Evolutionary conservation across 495 filamentous ascomycete genomes (phyloP).

Genomic region (Xylaria cubensis): DNA sequence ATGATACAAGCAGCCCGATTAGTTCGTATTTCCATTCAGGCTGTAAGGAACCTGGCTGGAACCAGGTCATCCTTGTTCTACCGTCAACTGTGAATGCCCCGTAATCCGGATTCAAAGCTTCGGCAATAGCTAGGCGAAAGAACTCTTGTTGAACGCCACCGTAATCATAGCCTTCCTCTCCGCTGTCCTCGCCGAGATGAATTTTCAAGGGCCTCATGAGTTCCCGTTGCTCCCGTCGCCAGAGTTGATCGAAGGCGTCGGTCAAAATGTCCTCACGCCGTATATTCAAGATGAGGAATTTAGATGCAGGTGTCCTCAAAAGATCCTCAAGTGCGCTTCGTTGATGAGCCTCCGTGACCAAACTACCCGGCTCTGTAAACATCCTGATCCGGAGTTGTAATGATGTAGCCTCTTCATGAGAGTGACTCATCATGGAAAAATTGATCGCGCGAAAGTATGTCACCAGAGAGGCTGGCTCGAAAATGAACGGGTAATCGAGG

Average conservation of each 20-base stretch:
- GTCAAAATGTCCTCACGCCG: slow-evolving; percentile 71
- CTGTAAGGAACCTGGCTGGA: slow-evolving; percentile 79
- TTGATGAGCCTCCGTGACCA: slow-evolving; percentile 51
- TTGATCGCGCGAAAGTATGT: slow-evolving; percentile 92
- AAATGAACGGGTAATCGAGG: slow-evolving; percentile 82
- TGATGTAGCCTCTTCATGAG: slow-evolving; percentile 72
- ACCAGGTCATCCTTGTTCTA: slow-evolving; percentile 81
- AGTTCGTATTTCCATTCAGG: slow-evolving; percentile 90
- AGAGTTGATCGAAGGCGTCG: slow-evolving; percentile 87
- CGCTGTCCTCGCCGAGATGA: slow-evolving; percentile 76
- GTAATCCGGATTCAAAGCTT: slow-evolving; percentile 77
- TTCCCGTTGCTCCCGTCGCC: slow-evolving; percentile 82
- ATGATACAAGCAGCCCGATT: slow-evolving; percentile 80
- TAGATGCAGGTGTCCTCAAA: slow-evolving; percentile 67
- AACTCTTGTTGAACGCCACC: slow-evolving; percentile 97
- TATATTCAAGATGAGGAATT: slow-evolving; percentile 79
- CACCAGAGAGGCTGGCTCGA: slow-evolving; percentile 72
- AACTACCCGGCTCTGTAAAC: slow-evolving; percentile 59
- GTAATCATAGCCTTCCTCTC: slow-evolving; percentile 90
- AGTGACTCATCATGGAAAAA: slow-evolving; percentile 77
- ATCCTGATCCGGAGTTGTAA: slow-evolving; percentile 65
- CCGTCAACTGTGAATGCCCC: slow-evolving; percentile 78
- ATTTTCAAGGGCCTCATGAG: slow-evolving; percentile 87
- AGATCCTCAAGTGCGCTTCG: slow-evolving; percentile 62
- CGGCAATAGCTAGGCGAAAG: slow-evolving; percentile 79